phyloP scores from a whole-genome alignment of 768 basidiomycete species.

The Phaffia australis region DNA sequence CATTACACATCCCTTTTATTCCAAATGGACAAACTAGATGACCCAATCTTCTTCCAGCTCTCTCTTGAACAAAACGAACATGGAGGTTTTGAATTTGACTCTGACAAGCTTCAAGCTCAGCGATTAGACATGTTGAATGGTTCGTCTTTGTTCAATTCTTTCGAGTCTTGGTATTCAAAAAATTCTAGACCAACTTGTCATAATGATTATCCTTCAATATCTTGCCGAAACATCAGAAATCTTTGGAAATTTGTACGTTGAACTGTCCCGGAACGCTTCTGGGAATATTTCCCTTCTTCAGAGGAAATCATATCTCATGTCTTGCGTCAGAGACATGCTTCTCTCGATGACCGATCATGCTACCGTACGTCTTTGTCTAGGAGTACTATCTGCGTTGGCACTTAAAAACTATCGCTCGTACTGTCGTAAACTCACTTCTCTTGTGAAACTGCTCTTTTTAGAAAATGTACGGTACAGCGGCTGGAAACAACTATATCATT shows the following conservation, averaged over 20 bases:
- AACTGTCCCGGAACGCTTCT: constrained; percentile 2
- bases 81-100: constrained; percentile 15
- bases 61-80: background rate
- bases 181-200: constrained; percentile 15
- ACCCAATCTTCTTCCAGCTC: constrained; percentile 11
- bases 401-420: background rate
- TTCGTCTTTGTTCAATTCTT: constrained; percentile 5
- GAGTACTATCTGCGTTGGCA: background rate
- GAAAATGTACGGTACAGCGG: background rate
- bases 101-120: constrained; percentile 22
- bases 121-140: constrained; percentile 24
- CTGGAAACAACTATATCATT: background rate
- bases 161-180: background rate
- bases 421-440: background rate
- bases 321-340: constrained; percentile 17
- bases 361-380: background rate
- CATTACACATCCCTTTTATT: constrained; percentile 25
- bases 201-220: constrained; percentile 31
- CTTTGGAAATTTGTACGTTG: constrained; percentile 40
- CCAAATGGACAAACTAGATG: constrained; percentile 13
- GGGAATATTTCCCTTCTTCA: constrained; percentile 12
- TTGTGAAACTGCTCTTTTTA: background rate
- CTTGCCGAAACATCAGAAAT: constrained; percentile 39
- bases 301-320: constrained; percentile 14
- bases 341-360: constrained; percentile 9